Base-by-base conservation (phyloP, 768 basidiomycete genomes). In the Lyophyllum shimeji region DNA sequence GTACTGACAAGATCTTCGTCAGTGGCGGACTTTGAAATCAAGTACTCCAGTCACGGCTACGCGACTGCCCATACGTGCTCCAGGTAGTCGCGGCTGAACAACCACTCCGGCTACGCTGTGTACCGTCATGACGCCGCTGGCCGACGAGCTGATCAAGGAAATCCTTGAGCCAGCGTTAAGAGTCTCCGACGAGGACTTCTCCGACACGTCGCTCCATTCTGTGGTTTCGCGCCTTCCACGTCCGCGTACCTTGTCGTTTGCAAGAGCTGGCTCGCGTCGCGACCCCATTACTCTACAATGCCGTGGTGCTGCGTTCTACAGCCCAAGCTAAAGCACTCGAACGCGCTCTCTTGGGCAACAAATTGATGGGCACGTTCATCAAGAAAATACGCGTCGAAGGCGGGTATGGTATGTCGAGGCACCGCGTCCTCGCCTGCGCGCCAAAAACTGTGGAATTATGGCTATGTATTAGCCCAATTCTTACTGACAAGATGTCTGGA, bases 261-360 rank as follows among this genome's bases (percentile, higher is more conserved):
- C 52, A 69, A 68, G 42, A 46, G 56, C 11, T 69, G 68, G 68
- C 63, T 66, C 65, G 66, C 29, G 63, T 67, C n/a, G 59, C 61
- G 3, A 69, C 64, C 0, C 66, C 66, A 2, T 60, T 67, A 9
- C 64, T 70, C 7, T 70, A 70, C 48, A 44, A 62, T 34, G 57
- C 61, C 13, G 65, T 68, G 7, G 53, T 68, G n/a, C 54, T 68
- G 1, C 65, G 67, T 17, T 68, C 68, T 4, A 63, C 58, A n/a
- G 63, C 65, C 13, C 66, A 67, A n/a, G 65, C 67, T 1, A 60
- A 65, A 25, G 65, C 67, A 0, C 64, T 71, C 23, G 63, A 52
- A 31, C 15, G 27, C 15, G 46, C 57, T 2, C 54, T 69, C 4
- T n/a, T 52, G n/a, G 34, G 23, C 8, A 64, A 62, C 20, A 48